These are phyloP conservation scores for Ephemerocybe angulata DNA, from an alignment of 768 basidiomycete genomes.

Conservation along the genomic window DNA sequence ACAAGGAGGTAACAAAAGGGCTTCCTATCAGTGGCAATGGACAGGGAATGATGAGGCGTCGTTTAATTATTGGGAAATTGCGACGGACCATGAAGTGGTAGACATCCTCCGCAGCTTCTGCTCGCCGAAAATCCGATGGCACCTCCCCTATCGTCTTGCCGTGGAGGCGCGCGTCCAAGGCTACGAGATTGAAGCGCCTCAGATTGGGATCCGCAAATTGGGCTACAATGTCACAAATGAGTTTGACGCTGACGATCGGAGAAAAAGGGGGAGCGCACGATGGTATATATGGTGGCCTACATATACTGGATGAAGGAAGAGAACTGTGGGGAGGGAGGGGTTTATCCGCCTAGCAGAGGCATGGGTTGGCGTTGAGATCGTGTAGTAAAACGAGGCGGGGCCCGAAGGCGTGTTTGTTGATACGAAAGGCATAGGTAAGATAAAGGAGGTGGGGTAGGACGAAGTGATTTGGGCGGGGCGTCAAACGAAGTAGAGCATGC, in stretches of 20 bases:
- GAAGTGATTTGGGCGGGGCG: slow-evolving; percentile 15
- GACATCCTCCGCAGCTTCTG: slow-evolving; percentile 30
- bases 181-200: slow-evolving; percentile 35
- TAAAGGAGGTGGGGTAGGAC: neutral
- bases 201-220: slow-evolving; percentile 33
- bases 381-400: slow-evolving; percentile 27
- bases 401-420: slow-evolving; percentile 26
- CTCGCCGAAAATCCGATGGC: slow-evolving; percentile 19
- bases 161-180: slow-evolving; percentile 29
- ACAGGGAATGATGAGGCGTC: neutral
- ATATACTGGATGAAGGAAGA: slow-evolving; percentile 37
- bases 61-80: neutral
- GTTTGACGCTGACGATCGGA: neutral
- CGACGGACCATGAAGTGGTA: slow-evolving; percentile 29
- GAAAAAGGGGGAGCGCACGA: slow-evolving; percentile 19
- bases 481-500: too few relatives aligned
- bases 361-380: slow-evolving; percentile 36
- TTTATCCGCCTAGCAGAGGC: slow-evolving; percentile 27
- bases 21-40: slow-evolving; percentile 19
- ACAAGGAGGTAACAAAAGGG: slow-evolving; percentile 29
- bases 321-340: slow-evolving; percentile 31
- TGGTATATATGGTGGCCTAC: slow-evolving; percentile 30
- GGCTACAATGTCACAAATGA: slow-evolving; percentile 13
- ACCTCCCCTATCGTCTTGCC: slow-evolving; percentile 28
- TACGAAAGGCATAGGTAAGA: slow-evolving; percentile 26